A percentile compares a stretch with the other conserved stretches of the same genome.
Evolutionary conservation across 345 rosid genomes (phyloP).

Genomic region (Brassica juncea): DNA sequence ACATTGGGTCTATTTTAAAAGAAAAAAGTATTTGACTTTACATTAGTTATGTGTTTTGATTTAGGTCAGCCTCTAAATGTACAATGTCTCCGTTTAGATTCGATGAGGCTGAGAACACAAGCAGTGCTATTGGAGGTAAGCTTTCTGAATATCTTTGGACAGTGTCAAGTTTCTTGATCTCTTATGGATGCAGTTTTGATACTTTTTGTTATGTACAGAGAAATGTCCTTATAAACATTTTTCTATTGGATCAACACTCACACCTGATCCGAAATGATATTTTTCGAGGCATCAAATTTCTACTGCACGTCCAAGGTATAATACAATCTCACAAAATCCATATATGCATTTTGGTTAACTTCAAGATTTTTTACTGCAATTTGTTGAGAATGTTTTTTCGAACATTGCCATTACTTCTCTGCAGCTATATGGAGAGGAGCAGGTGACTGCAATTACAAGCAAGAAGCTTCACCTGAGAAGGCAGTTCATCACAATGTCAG

Average conservation of each 20-base stretch:
- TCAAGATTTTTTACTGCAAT: background rate
- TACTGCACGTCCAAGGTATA: slow-evolving; percentile 84
- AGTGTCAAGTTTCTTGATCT: slow-evolving; percentile 6
- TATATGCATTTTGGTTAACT: background rate
- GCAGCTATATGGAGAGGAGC: background rate
- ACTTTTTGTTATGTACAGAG: slow-evolving; percentile 44
- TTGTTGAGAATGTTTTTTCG: background rate
- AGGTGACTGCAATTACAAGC: background rate
- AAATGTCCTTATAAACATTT: slow-evolving; percentile 60
- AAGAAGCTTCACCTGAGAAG: background rate
- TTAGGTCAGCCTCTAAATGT: too few relatives aligned
- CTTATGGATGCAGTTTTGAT: background rate
- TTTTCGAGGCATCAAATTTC: slow-evolving; percentile 76
- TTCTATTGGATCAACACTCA: slow-evolving; percentile 69
- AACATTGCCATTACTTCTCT: background rate
- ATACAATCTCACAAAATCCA: background rate
- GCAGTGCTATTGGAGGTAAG: too few relatives aligned
- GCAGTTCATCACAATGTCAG: background rate
- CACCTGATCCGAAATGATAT: slow-evolving; percentile 70
- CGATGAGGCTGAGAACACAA: too few relatives aligned
- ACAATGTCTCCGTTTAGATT: too few relatives aligned
- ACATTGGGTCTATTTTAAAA: too few relatives aligned
- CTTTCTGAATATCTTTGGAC: background rate
- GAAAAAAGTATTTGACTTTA: too few relatives aligned
- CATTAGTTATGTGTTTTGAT: too few relatives aligned